Percentiles rank a stretch among this genome's conserved stretches.
phyloP scores from a whole-genome alignment of 768 basidiomycete species.

The Termitomyces eurrhizus region DNA sequence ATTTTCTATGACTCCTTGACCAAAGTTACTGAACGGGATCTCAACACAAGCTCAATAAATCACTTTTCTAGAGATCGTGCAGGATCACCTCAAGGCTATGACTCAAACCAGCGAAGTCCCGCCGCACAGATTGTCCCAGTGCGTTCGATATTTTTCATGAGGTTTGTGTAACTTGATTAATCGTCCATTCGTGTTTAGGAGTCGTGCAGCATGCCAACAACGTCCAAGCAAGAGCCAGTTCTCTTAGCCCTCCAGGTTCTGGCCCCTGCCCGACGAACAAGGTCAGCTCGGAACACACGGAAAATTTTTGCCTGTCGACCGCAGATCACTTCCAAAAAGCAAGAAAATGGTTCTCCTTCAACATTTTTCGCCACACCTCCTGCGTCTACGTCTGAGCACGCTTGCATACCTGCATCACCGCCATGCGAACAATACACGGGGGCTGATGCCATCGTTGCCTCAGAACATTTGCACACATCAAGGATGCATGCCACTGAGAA shows the following conservation, averaged over 20 bases:
- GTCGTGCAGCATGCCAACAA: neutral
- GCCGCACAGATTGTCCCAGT: neutral
- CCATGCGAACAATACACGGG: constrained; percentile 7
- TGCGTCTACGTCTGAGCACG: neutral
- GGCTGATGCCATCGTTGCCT: constrained; percentile 10
- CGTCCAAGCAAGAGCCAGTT: neutral
- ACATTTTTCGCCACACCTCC: neutral
- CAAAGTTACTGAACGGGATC: neutral
- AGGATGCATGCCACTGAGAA: neutral
- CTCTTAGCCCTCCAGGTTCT: constrained; percentile 1
- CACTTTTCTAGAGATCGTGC: neutral
- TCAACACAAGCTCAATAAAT: neutral
- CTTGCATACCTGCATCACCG: neutral
- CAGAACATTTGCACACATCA: neutral
- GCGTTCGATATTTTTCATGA: neutral
- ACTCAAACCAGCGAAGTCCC: neutral
- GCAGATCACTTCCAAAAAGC: neutral
- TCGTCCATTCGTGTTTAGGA: neutral
- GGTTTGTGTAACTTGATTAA: neutral
- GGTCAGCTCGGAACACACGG: neutral
- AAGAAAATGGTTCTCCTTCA: neutral
- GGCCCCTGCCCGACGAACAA: constrained; percentile 6
- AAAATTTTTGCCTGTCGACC: neutral
- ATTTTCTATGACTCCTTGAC: neutral
- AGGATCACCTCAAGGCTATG: neutral